Evolutionary conservation across 805 yeast genomes (phyloP).

Genomic region (Dipodascus geniculatus): DNA sequence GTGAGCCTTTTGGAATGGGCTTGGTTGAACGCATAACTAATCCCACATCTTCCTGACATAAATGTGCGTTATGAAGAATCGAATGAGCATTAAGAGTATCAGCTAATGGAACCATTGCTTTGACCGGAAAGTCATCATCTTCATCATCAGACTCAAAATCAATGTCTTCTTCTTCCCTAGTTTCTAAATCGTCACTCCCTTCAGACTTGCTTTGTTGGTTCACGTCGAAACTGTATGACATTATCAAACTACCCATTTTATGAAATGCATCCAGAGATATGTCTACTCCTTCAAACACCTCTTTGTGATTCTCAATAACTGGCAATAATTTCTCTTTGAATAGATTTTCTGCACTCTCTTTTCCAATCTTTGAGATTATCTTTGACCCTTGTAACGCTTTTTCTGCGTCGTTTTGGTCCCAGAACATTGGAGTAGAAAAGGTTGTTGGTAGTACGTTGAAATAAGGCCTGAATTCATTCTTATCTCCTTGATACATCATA

Average conservation of each 20-base stretch:
- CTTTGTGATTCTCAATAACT: constrained; percentile 21
- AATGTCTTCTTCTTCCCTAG: constrained; percentile 18
- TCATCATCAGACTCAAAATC: constrained; percentile 28
- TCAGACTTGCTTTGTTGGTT: constrained; percentile 28
- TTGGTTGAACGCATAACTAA: constrained; percentile 65
- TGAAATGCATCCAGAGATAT: constrained; percentile 50
- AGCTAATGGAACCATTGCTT: constrained; percentile 89
- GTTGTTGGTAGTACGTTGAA: constrained; percentile 55
- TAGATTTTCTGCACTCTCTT: constrained; percentile 49
- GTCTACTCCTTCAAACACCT: constrained; percentile 14
- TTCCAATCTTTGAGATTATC: constrained; percentile 61
- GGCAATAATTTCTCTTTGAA: constrained; percentile 38
- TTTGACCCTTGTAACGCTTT: constrained; percentile 52
- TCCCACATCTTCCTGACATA: constrained; percentile 36
- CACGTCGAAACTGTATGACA: constrained; percentile 88
- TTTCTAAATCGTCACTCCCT: constrained; percentile 16
- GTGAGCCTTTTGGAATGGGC: constrained; percentile 51
- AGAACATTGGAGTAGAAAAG: constrained; percentile 66
- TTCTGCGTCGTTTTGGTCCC: constrained; percentile 55
- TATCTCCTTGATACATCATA: constrained; percentile 47
- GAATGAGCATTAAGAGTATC: constrained; percentile 87
- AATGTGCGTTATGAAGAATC: constrained; percentile 57
- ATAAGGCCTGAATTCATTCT: constrained; percentile 59
- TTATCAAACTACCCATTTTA: constrained; percentile 63
- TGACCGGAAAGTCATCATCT: constrained; percentile 30